Percentiles rank a stretch among this genome's conserved stretches.
Conservation (phyloP, 768 basidiomycete genomes). For the Kwoniella shandongensis region DNA sequence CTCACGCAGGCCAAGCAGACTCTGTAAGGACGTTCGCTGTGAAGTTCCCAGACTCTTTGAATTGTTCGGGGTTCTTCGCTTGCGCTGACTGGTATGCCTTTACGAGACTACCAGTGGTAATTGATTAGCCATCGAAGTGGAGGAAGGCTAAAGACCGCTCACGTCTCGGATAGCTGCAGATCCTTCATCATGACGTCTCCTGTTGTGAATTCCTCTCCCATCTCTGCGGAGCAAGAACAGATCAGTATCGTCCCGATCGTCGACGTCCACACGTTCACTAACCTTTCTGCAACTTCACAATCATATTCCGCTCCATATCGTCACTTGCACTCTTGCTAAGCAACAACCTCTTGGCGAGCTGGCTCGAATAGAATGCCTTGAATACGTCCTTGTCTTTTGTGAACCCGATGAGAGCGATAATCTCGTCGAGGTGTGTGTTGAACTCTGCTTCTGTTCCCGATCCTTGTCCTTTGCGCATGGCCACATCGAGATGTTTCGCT, state of each 20-base stretch:
- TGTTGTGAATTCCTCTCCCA: constrained; percentile 92
- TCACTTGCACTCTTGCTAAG: constrained; percentile 89
- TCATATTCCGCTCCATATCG: constrained; percentile 88
- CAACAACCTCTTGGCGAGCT: constrained; percentile 89
- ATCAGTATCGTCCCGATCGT: not conserved
- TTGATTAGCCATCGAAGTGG: not conserved
- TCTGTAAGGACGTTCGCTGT: constrained; percentile 54
- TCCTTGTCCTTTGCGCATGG: constrained; percentile 84
- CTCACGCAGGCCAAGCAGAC: constrained; percentile 45
- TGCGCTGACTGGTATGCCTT: constrained; percentile 43
- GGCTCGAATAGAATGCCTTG: constrained; percentile 94
- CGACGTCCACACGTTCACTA: constrained; percentile 51
- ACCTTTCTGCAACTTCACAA: constrained; percentile 71
- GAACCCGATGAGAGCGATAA: constrained; percentile 91
- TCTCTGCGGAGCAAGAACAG: constrained; percentile 60
- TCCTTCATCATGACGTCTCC: constrained; percentile 97
- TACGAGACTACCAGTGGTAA: constrained; percentile 24
- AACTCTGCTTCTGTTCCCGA: constrained; percentile 77
- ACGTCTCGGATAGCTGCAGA: constrained; percentile 59
- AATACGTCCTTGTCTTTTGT: constrained; percentile 95
- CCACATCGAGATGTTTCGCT: constrained; percentile 83
- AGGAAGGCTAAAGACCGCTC: too few species aligned
- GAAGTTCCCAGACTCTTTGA: constrained; percentile 61
- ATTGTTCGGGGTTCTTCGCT: constrained; percentile 59
- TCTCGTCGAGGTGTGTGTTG: constrained; percentile 84